Evolutionary conservation across 176 grass and related monocot species (phyloP), one percentile per base, ranked within the genome.

Genomic region (Tillandsia fasciculata): DNA sequence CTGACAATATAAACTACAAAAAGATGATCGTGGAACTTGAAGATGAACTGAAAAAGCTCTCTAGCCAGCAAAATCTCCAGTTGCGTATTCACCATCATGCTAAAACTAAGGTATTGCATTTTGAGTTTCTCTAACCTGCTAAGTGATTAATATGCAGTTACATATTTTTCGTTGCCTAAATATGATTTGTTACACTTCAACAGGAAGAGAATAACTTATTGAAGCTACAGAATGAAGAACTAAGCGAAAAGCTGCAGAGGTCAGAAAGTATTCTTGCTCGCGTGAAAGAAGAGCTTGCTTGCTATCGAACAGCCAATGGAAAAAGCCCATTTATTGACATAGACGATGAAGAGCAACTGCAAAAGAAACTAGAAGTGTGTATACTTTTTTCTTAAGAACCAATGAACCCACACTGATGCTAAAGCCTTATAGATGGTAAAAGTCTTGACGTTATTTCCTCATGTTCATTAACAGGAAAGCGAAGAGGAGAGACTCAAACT

Each of bases 71-170:
- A 69, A 97, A 90, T 85, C 86, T 97, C 53, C 94, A 97, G 66
- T 71, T 86, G 72, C 78, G 81, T 50, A 92, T 96, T 47, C 87
- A 96, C 87, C 93, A 96, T 79, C 93, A 96, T 72, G 89, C 81
- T 47, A 96, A 92, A 92, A 96, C 89, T 42, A 96, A 96, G 88
- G 93, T 80, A 78, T 12, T 26, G 50, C 15, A 22, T 68, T 48
- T 23, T 77, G 68, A 51, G 59, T 4, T 11, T 58, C 11, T 22
- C 11, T 22, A 64, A 18, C 9, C 53, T 5, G 50, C 20, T 5
- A 49, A 69, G 73, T 52, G 64, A 66, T 66, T 52, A 79, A 47
- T n/a, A 50, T 61, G 74, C 12, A 33, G 12, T 42, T 63, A 67
- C 70, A 53, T 53, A 11, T 78, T 42, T 77, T 49, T 67, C 56